Conservation (phyloP, 1,139 yeast species). For the Hansenula sp. region DNA sequence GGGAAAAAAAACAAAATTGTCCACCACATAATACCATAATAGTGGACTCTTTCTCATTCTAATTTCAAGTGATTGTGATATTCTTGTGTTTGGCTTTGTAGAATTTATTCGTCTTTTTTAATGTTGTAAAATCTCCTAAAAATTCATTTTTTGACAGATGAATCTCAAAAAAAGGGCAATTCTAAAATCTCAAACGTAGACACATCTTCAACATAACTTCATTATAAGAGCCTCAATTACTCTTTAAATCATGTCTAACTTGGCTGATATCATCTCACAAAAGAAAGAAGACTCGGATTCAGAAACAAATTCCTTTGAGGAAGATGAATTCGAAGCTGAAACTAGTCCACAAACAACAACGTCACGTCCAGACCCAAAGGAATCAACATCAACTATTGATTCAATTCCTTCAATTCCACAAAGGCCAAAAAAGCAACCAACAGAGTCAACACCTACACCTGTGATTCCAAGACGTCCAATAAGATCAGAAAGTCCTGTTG, state of each 20-base stretch:
- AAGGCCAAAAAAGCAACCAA: neutral
- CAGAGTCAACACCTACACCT: neutral
- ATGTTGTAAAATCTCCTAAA: neutral
- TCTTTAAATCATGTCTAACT: neutral
- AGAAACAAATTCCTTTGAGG: neutral
- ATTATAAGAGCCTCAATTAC: neutral
- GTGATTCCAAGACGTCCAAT: conserved; percentile 12
- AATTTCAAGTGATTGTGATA: too few relatives aligned
- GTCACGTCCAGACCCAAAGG: neutral
- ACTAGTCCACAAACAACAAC: conserved; percentile 7
- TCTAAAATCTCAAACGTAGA: neutral
- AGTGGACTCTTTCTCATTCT: too few relatives aligned
- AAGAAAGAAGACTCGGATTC: neutral
- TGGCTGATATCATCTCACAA: neutral
- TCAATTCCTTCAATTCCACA: neutral
- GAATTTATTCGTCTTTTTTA: neutral
- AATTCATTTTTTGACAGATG: neutral
- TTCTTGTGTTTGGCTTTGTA: neutral
- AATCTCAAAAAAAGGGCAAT: neutral
- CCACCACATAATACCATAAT: too few relatives aligned
- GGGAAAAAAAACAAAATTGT: neutral
- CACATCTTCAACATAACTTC: too few relatives aligned
- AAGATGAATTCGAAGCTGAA: neutral
- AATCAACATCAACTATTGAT: neutral
- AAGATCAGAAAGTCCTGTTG: neutral